A percentile compares a stretch with the other conserved stretches of the same genome.
phyloP scores from a whole-genome alignment of 163 green algal genomes.

The Prototheca wickerhamii region DNA sequence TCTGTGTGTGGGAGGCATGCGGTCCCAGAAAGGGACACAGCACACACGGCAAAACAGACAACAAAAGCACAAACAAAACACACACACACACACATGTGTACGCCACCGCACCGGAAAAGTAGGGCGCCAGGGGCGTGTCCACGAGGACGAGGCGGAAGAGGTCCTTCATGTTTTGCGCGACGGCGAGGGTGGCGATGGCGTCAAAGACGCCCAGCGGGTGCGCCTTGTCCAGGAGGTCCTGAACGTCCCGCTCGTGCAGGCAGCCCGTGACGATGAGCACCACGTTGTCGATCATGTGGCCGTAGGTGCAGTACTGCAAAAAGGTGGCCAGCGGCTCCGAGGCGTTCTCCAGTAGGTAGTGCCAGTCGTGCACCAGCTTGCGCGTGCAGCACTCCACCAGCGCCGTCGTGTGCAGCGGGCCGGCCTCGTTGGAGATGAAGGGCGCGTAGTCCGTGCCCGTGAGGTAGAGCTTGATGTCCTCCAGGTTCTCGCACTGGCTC shows the following conservation, averaged over 20 bases:
- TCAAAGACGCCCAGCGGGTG: conserved; percentile 97
- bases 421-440: conserved; percentile 83
- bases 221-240: conserved; percentile 96
- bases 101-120: conserved; percentile 78
- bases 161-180: conserved; percentile 89
- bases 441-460: conserved; percentile 78
- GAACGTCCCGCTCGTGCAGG: conserved; percentile 89
- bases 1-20: conserved; percentile 32
- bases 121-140: conserved; percentile 93
- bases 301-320: conserved; percentile 97
- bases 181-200: conserved; percentile 77
- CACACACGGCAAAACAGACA: neutral
- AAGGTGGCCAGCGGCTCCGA: conserved; percentile 80
- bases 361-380: conserved; percentile 95
- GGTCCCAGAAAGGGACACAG: neutral
- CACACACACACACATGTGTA: neutral
- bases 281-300: conserved; percentile 99
- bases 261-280: conserved; percentile 96
- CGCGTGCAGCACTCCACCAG: conserved; percentile 92
- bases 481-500: conserved; percentile 90
- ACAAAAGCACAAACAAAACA: neutral
- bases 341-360: conserved; percentile 73
- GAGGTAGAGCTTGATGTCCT: conserved; percentile 98
- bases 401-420: conserved; percentile 80
- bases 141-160: conserved; percentile 89